Evolutionary conservation across 164 flowering plant genomes (phyloP), one percentile per base, ranked within the genome.

Genomic region (Saururus chinensis): DNA sequence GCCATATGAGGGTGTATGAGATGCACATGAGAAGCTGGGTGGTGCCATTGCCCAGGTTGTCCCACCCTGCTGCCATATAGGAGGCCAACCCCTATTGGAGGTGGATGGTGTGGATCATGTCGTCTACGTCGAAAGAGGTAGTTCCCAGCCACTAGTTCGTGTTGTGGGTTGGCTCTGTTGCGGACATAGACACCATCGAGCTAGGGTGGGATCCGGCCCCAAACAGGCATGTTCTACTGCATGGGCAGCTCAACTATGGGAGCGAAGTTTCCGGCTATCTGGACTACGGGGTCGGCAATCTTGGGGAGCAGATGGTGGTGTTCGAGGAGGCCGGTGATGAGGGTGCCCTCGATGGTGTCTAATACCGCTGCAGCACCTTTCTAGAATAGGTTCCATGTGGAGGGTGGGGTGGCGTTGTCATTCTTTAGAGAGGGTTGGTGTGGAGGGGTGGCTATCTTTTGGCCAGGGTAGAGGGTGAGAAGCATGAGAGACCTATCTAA

Each of bases 71-170:
- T n/a, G n/a, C n/a, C n/a, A n/a, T n/a, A n/a, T 88, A 92, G 71
- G 78, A 79, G 9, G 76, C 98, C 2, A 65, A 53, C 23, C 89
- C 95, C 40, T 73, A 49, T 2, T 58, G 23, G 49, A 92, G 59
- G 13, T 25, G 42, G 1, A 92, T 90, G 4, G 92, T 84, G 48
- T 92, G 98, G 23, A 92, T 70, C 98, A 92, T 92, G 7, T 96
- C 98, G 61, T 92, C 98, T 0, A 96, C 98, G 70, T 92, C 98
- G 63, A 92, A n/a, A 92, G 51, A 92, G 73, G 65, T 92, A 96
- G 76, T 92, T 96, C 4, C 98, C 98, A 17, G 90, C 77, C 30
- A 71, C 60, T 0, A 95, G 98, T 42, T 80, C 82, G 70, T 73
- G 75, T n/a, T 80, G 79, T 0, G 98, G 98, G 71, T 92, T 92